phyloP scores from a whole-genome alignment of 768 basidiomycete genomes.

The Tricholomella constricta region DNA sequence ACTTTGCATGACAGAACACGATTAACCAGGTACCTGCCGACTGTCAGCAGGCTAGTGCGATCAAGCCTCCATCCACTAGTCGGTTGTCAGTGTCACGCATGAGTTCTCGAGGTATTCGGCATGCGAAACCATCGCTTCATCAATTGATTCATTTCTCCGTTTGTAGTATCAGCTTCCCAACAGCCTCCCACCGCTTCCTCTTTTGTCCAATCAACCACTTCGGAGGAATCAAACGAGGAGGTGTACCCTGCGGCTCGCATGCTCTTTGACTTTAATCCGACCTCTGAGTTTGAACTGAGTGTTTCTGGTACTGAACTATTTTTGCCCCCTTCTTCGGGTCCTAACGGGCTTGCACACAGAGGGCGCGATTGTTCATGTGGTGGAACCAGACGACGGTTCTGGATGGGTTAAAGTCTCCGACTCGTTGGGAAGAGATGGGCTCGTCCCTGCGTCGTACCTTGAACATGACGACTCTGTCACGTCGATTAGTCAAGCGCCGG shows the following conservation, averaged over 20 bases:
- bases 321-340: not conserved
- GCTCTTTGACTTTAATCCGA: conserved; percentile 72
- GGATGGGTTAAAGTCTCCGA: conserved; percentile 83
- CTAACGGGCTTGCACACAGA: conserved; percentile 41
- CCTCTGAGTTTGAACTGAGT: conserved; percentile 76
- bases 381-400: conserved; percentile 84
- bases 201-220: conserved; percentile 44
- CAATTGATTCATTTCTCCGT: not conserved
- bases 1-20: no score
- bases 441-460: conserved; percentile 86
- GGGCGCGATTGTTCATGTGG: conserved; percentile 60
- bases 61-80: conserved; percentile 22
- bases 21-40: conserved; percentile 69
- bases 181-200: conserved; percentile 54
- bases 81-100: conserved; percentile 27
- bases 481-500: conserved; percentile 16
- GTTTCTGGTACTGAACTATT: conserved; percentile 50
- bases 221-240: conserved; percentile 43
- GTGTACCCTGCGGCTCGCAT: conserved; percentile 57
- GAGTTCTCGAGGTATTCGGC: conserved; percentile 24
- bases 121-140: not conserved
- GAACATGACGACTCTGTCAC: conserved; percentile 37
- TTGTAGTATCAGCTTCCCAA: conserved; percentile 19
- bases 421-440: conserved; percentile 58
- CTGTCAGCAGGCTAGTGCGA: conserved; percentile 44